Evolutionary conservation across 805 yeast genomes (phyloP), one percentile per base, ranked within the genome.

Genomic region (Candida manassasensis): DNA sequence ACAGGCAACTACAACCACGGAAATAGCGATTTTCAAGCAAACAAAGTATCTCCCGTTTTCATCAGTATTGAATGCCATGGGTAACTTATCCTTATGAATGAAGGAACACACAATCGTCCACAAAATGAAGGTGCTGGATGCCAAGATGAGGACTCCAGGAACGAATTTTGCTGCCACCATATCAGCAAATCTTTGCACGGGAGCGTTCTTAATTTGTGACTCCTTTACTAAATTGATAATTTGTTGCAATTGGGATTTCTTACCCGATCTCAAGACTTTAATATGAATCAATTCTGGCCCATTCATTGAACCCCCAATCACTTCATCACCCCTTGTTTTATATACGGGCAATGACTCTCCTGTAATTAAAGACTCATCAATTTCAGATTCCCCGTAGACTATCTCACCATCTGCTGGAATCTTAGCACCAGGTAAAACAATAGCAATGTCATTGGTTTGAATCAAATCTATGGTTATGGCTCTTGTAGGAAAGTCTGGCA

Each of bases 1-100:
- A 60, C 99, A 93, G 2, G 98, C 98, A 33, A 93, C 97, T 8
- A 93, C 96, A 44, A 94, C 76, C 4, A 93, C 98, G 5, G 95
- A 80, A 18, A 93, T 90, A 4, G 95, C 81, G 30, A 89, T 71
- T 49, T 84, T 79, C 38, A 94, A 58, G 52, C 90, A 81, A 4
- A 75, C 75, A 54, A 77, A 79, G 43, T 79, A 69, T 35, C 72
- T 71, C 7, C 87, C 85, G 43, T 74, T 73, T 13, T 53, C 57
- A 6, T 57, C 65, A 28, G 55, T 57, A 12, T 53, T 47, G 50
- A 81, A 79, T 7, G 73, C 63, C 3, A 48, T 53, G 2, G 88
- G 87, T 17, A 67, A 52, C 4, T 33, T 36, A 6, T 47, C 52
- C 6, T 35, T 31, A 21, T 46, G 39, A 27, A 45, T 40, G 4